Evolutionary conservation across 352 stramenopile genomes (phyloP).

Genomic region (Pythium plurisporium): DNA sequence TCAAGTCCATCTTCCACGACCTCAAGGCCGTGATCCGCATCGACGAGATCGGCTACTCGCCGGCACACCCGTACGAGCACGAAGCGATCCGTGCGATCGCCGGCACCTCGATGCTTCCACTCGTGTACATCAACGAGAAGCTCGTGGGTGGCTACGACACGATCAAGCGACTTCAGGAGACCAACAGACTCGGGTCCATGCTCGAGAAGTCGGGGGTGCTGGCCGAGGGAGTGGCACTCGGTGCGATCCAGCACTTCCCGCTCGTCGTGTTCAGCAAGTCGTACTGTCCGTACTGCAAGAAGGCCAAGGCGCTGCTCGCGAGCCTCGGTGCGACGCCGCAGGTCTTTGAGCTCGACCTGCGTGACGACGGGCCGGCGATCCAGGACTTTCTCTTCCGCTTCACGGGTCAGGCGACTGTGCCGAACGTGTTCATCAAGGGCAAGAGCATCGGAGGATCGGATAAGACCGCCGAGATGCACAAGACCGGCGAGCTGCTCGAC

Average conservation of each 20-base stretch:
- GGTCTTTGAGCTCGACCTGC: slow-evolving; percentile 77
- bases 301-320: slow-evolving; percentile 67
- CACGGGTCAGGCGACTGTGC: slow-evolving; percentile 94
- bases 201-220: slow-evolving; percentile 72
- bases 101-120: slow-evolving; percentile 89
- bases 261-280: slow-evolving; percentile 86
- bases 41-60: slow-evolving; percentile 53
- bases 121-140: slow-evolving; percentile 95
- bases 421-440: slow-evolving; percentile 97
- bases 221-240: slow-evolving; percentile 69
- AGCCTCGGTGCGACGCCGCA: slow-evolving; percentile 53
- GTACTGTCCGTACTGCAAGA: slow-evolving; percentile 86
- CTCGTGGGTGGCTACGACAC: slow-evolving; percentile 93
- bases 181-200: slow-evolving; percentile 82
- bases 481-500: slow-evolving; percentile 86
- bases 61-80: slow-evolving; percentile 60
- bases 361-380: slow-evolving; percentile 88
- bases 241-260: slow-evolving; percentile 60
- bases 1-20: slow-evolving; percentile 81
- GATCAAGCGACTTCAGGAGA: slow-evolving; percentile 80
- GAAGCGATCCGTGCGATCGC: slow-evolving; percentile 85
- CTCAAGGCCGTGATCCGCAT: slow-evolving; percentile 55
- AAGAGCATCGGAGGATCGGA: slow-evolving; percentile 95
- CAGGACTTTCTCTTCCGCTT: slow-evolving; percentile 89
- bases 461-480: slow-evolving; percentile 84